Evolutionary conservation across 1,284 basidiomycete genomes (phyloP).

Genomic region (Puccinia horiana): DNA sequence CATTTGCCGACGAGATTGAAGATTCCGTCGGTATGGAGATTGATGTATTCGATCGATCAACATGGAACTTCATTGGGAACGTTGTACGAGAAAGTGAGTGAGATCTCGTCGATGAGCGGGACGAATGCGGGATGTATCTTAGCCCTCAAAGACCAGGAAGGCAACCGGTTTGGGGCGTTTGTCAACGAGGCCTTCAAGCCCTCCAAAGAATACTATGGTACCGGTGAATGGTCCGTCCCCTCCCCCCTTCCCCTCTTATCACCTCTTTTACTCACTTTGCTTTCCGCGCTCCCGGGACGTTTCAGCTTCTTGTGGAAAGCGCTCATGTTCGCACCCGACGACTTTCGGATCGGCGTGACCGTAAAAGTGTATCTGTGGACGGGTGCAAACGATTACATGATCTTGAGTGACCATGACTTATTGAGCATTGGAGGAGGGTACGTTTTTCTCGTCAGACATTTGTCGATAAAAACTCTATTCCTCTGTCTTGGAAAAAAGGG

Average conservation of each 20-base stretch:
- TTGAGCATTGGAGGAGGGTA: conserved; percentile 89
- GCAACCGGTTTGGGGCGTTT: conserved; percentile 75
- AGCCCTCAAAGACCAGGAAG: conserved; percentile 67
- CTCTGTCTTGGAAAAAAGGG: no score
- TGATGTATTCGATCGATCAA: conserved; percentile 91
- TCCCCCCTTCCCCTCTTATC: conserved; percentile 21
- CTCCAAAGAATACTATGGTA: conserved; percentile 70
- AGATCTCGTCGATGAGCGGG: conserved; percentile 55
- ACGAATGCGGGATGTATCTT: conserved; percentile 63
- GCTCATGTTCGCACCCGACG: conserved; percentile 53
- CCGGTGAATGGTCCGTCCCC: conserved; percentile 74
- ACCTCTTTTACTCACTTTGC: neutral
- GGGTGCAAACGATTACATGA: conserved; percentile 84
- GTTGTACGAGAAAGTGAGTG: conserved; percentile 69
- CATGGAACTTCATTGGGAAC: conserved; percentile 90
- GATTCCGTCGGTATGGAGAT: conserved; percentile 75
- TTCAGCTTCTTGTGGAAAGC: conserved; percentile 76
- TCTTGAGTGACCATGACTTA: conserved; percentile 75
- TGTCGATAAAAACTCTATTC: no score
- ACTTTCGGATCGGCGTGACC: conserved; percentile 58
- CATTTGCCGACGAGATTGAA: conserved; percentile 77
- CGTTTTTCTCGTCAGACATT: conserved; percentile 57
- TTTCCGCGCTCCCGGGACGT: conserved; percentile 12
- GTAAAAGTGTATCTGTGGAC: conserved; percentile 80
- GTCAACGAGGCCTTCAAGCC: conserved; percentile 71